Conservation (phyloP, 805 yeast species). For the Komagataella ulmi region DNA sequence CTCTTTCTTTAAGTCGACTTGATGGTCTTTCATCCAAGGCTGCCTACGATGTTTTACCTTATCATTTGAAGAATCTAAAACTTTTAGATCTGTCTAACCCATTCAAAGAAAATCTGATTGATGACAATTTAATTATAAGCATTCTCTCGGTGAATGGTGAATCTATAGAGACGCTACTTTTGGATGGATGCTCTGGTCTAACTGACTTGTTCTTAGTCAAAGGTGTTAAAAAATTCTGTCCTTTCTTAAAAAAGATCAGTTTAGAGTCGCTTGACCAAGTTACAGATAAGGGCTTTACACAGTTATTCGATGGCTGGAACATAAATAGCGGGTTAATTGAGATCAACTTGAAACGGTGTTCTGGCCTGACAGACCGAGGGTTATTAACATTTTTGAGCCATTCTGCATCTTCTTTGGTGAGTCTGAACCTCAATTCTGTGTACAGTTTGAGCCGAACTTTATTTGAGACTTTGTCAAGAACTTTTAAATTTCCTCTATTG, state of each 20-base stretch:
- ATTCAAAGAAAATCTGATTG: constrained; percentile 44
- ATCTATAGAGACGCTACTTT: constrained; percentile 36
- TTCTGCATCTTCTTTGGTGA: constrained; percentile 50
- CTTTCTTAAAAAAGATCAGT: constrained; percentile 43
- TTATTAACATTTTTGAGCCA: constrained; percentile 48
- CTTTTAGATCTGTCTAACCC: constrained; percentile 62
- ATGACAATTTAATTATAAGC: constrained; percentile 54
- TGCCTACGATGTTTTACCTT: constrained; percentile 53
- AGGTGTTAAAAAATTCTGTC: constrained; percentile 48
- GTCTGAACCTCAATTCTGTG: constrained; percentile 65
- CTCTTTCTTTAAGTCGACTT: constrained; percentile 49
- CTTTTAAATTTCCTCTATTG: constrained; percentile 38
- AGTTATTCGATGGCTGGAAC: constrained; percentile 44
- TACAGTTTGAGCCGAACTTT: constrained; percentile 36
- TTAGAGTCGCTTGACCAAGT: constrained; percentile 47
- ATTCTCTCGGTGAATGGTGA: constrained; percentile 51
- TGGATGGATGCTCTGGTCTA: constrained; percentile 64
- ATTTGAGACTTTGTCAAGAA: constrained; percentile 31
- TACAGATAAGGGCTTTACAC: constrained; percentile 52
- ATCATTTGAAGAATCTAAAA: constrained; percentile 38
- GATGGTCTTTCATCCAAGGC: constrained; percentile 55
- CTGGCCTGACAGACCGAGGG: constrained; percentile 49
- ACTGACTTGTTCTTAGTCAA: constrained; percentile 49
- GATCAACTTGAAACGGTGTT: constrained; percentile 54
- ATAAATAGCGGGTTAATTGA: constrained; percentile 45